A percentile compares a stretch with the other conserved stretches of the same genome.
These are phyloP conservation scores for Phlebopus sp. DNA, from an alignment of 1,284 basidiomycete genomes.

Conservation along the genomic window DNA sequence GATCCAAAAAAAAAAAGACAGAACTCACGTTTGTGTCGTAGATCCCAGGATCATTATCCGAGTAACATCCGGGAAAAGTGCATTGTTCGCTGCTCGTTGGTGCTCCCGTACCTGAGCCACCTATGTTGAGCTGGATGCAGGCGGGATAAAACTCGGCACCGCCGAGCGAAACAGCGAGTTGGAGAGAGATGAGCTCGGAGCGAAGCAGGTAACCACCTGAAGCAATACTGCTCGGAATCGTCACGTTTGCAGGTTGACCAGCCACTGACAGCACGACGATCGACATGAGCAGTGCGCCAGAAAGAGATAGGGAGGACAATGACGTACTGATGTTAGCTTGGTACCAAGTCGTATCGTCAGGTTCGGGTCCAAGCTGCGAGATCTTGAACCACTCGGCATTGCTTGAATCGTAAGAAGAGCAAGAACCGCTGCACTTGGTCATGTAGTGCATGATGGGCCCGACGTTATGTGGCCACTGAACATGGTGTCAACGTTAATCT, in stretches of 20 bases:
- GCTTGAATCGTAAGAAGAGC: slow-evolving; percentile 34
- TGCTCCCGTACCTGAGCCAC: slow-evolving; percentile 46
- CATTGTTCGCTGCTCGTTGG: slow-evolving; percentile 48
- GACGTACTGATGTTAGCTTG: slow-evolving; percentile 38
- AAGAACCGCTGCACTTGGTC: slow-evolving; percentile 33
- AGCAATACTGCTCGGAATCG: slow-evolving; percentile 52
- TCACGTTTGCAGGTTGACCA: slow-evolving; percentile 41
- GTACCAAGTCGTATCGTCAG: slow-evolving; percentile 37
- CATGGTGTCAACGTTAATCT: neutral
- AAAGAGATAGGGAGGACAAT: neutral
- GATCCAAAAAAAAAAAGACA: neutral
- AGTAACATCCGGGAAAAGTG: slow-evolving; percentile 62
- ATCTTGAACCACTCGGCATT: slow-evolving; percentile 42
- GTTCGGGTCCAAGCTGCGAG: slow-evolving; percentile 29
- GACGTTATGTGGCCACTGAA: slow-evolving; percentile 36
- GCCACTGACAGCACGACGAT: slow-evolving; percentile 24
- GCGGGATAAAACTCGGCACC: slow-evolving; percentile 73
- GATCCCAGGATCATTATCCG: slow-evolving; percentile 59
- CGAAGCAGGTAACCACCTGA: slow-evolving; percentile 69
- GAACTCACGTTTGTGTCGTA: slow-evolving; percentile 42
- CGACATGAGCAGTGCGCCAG: neutral
- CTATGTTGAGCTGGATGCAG: slow-evolving; percentile 61
- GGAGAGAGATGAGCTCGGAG: slow-evolving; percentile 71
- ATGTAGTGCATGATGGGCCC: slow-evolving; percentile 42
- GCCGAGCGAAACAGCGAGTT: slow-evolving; percentile 46